Conservation (phyloP, 352 stramenopile species). For the Globisporangium heterothallicum region DNA sequence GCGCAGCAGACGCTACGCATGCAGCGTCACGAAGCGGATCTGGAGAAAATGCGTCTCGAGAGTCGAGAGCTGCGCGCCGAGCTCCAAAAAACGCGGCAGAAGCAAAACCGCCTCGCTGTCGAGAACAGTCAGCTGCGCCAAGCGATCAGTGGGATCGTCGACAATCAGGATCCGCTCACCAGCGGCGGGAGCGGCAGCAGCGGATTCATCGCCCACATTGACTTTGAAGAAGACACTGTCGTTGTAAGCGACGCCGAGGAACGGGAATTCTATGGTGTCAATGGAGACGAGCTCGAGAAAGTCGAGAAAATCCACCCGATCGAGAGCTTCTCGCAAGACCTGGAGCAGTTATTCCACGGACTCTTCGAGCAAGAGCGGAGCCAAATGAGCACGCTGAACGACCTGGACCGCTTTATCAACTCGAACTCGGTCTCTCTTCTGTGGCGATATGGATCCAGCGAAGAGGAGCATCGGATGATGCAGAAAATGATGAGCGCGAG, state of each 20-base stretch:
- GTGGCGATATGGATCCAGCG: slow-evolving; percentile 56
- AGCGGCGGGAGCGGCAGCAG: slow-evolving; percentile 1
- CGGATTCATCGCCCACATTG: slow-evolving; percentile 12
- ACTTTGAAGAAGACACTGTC: slow-evolving; percentile 29
- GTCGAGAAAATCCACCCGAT: slow-evolving; percentile 41
- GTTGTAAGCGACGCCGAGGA: slow-evolving; percentile 34
- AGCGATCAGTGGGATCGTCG: slow-evolving; percentile 31
- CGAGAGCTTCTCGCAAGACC: slow-evolving; percentile 48
- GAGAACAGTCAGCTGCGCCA: slow-evolving; percentile 49
- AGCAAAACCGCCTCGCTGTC: slow-evolving; percentile 35
- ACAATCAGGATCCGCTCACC: slow-evolving; percentile 13
- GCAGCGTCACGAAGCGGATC: slow-evolving; percentile 32
- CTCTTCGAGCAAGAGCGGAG: slow-evolving; percentile 33
- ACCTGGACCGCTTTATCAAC: slow-evolving; percentile 68
- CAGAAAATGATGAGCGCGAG: slow-evolving; percentile 46
- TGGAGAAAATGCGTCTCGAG: slow-evolving; percentile 27
- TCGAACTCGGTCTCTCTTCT: slow-evolving; percentile 56
- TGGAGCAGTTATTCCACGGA: slow-evolving; percentile 50
- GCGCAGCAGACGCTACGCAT: slow-evolving; percentile 24
- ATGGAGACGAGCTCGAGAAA: slow-evolving; percentile 25
- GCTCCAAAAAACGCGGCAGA: slow-evolving; percentile 46
- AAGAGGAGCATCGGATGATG: slow-evolving; percentile 43
- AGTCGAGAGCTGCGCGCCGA: slow-evolving; percentile 41
- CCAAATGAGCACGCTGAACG: slow-evolving; percentile 38
- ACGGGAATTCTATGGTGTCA: slow-evolving; percentile 40